These are phyloP conservation scores for Nemania sp. DNA, from an alignment of 2,329 filamentous ascomycete species.

Conservation along the genomic window DNA sequence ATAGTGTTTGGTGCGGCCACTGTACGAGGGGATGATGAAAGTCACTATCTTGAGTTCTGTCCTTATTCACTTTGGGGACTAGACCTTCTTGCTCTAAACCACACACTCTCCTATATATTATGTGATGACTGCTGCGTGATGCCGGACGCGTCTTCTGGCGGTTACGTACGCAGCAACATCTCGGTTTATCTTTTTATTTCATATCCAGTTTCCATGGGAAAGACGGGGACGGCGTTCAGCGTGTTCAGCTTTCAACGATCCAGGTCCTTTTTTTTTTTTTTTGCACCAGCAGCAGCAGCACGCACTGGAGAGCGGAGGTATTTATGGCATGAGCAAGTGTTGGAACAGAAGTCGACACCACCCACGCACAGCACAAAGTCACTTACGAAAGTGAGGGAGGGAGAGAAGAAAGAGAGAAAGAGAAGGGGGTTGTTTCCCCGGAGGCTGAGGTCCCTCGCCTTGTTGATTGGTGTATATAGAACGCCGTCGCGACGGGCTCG, in stretches of 20 bases:
- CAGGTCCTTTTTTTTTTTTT: slow-evolving; percentile 5
- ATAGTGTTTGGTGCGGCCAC: slow-evolving; percentile 33
- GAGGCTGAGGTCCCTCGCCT: slow-evolving; percentile 5
- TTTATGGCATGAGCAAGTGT: slow-evolving; percentile 22
- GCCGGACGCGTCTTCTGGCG: slow-evolving; percentile 2
- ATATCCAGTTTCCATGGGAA: slow-evolving; percentile 12
- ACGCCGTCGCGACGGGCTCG: slow-evolving; percentile 4
- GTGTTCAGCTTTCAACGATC: slow-evolving; percentile 10
- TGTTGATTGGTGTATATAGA: slow-evolving; percentile 27
- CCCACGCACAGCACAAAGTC: too few relatives aligned
- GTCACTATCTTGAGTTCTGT: slow-evolving; percentile 30
- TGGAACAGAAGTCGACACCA: slow-evolving; percentile 10
- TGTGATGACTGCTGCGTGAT: slow-evolving; percentile 8
- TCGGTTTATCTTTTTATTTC: slow-evolving; percentile 7
- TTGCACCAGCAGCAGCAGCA: too few relatives aligned
- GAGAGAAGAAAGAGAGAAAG: neutral
- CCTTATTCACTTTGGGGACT: slow-evolving; percentile 30
- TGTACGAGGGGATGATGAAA: slow-evolving; percentile 40
- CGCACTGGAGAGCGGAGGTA: slow-evolving; percentile 15
- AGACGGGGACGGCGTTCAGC: slow-evolving; percentile 27
- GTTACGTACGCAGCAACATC: neutral
- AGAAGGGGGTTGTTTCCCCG: too few relatives aligned
- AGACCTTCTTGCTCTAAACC: slow-evolving; percentile 29
- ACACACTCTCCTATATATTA: slow-evolving; percentile 14
- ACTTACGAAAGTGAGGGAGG: slow-evolving; percentile 5